A percentile compares a stretch with the other conserved stretches of the same genome.
Evolutionary conservation across 352 stramenopile genomes (phyloP).

Genomic region (Globisporangium solare): DNA sequence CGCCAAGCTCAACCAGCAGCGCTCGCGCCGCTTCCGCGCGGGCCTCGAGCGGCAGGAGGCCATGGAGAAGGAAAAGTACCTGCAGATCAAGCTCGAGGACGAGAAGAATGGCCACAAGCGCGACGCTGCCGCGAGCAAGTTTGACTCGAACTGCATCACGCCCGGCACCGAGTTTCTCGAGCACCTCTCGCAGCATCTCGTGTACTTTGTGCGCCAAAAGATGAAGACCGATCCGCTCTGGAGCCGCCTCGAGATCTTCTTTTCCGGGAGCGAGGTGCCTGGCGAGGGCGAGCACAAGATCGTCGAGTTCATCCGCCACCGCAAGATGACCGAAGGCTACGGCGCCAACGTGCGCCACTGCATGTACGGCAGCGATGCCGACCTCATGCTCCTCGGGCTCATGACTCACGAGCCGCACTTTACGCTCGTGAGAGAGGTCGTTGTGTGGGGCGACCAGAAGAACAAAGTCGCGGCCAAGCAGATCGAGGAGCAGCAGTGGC

Average conservation of each 20-base stretch:
- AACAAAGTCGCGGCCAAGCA: conserved; percentile 79
- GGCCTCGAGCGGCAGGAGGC: conserved; percentile 72
- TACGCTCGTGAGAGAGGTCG: conserved; percentile 96
- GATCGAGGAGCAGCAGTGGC: conserved; percentile 95
- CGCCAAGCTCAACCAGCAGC: conserved; percentile 99
- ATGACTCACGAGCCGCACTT: conserved; percentile 99
- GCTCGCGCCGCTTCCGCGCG: conserved; percentile 92
- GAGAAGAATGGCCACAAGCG: conserved; percentile 57
- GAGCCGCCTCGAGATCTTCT: conserved; percentile 95
- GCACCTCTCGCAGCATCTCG: conserved; percentile 86
- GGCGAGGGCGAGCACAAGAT: conserved; percentile 99
- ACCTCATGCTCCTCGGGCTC: conserved; percentile 98
- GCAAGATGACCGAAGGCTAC: conserved; percentile 91
- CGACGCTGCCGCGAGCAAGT: conserved; percentile 68
- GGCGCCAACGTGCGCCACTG: conserved; percentile 95
- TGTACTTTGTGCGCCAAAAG: conserved; percentile 95
- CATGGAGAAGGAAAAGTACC: conserved; percentile 59
- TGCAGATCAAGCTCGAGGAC: conserved; percentile 71
- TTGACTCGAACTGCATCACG: conserved; percentile 99
- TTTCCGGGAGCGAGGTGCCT: conserved; percentile 96
- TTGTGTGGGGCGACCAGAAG: conserved; percentile 89
- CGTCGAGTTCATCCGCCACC: conserved; percentile 95
- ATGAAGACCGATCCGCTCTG: conserved; percentile 95
- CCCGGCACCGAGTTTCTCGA: conserved; percentile 99
- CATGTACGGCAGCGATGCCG: conserved; percentile 98